These are phyloP conservation scores for Lactifluus subvellereus DNA, from an alignment of 768 basidiomycete species.

Conservation along the genomic window DNA sequence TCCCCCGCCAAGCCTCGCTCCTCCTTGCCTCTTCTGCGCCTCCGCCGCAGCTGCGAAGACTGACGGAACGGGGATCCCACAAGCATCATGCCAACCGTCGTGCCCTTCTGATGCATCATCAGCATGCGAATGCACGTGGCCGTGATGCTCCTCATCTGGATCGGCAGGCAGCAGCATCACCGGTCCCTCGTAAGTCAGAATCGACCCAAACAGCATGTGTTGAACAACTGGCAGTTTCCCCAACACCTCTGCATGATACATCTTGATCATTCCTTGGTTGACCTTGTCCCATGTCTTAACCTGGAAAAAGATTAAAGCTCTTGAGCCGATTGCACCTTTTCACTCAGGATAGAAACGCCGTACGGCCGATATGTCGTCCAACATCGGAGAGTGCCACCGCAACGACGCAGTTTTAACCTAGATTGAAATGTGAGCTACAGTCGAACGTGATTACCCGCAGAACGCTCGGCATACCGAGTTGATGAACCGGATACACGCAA, in stretches of 20 bases:
- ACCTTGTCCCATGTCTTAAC: slow-evolving; percentile 96
- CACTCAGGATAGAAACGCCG: slow-evolving; percentile 16
- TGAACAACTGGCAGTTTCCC: slow-evolving; percentile 94
- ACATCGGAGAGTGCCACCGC: slow-evolving; percentile 98
- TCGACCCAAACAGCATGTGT: slow-evolving; percentile 89
- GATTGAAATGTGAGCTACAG: not conserved
- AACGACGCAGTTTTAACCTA: slow-evolving; percentile 94
- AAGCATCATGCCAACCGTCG: slow-evolving; percentile 84
- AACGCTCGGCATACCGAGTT: slow-evolving; percentile 60
- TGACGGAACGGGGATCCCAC: slow-evolving; percentile 83
- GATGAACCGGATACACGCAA: slow-evolving; percentile 92
- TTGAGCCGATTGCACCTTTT: too few relatives aligned
- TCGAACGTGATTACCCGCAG: not conserved
- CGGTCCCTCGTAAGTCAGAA: slow-evolving; percentile 66
- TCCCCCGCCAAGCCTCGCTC: slow-evolving; percentile 45
- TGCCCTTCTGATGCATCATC: slow-evolving; percentile 44
- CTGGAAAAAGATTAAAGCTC: slow-evolving; percentile 27
- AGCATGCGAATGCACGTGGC: slow-evolving; percentile 43
- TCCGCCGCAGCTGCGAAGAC: slow-evolving; percentile 66
- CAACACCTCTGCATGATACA: slow-evolving; percentile 94
- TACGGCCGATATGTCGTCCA: slow-evolving; percentile 92
- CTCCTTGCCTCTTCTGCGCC: slow-evolving; percentile 36
- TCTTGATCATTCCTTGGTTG: slow-evolving; percentile 94
- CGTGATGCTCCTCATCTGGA: slow-evolving; percentile 39
- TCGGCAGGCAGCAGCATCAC: slow-evolving; percentile 33